Percentiles rank a stretch among this genome's conserved stretches.
Conservation (phyloP, 345 rosid species). For the Sonneratia caseolaris region DNA sequence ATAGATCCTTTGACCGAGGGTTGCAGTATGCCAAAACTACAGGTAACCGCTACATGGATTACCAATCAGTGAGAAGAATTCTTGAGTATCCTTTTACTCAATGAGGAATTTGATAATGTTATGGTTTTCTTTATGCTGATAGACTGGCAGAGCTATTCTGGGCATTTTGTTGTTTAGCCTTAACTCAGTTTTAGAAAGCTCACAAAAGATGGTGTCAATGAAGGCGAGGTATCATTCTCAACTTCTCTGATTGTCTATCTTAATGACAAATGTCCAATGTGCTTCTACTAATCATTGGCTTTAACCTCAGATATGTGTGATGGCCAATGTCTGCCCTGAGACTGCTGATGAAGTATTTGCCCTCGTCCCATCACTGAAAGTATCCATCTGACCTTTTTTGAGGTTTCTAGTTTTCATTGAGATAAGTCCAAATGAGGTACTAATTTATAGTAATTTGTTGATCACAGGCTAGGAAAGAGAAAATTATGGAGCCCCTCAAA, state of each 20-base stretch:
- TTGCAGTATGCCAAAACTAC: constrained; percentile 40
- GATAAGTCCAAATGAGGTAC: background rate
- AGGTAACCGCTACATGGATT: constrained; percentile 38
- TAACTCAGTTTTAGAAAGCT: constrained; percentile 53
- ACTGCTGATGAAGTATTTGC: constrained; percentile 67
- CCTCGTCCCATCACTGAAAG: constrained; percentile 72
- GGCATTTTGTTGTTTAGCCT: constrained; percentile 19
- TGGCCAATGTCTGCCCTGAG: constrained; percentile 74
- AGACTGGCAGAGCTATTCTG: background rate
- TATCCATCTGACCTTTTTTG: constrained; percentile 1
- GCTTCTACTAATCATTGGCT: constrained; percentile 14
- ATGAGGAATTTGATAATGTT: constrained; percentile 4
- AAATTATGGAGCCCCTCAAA: constrained; percentile 26
- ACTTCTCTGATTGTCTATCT: constrained; percentile 10
- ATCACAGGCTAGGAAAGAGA: constrained; percentile 34
- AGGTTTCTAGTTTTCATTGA: background rate
- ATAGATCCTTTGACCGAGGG: constrained; percentile 6
- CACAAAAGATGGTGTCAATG: constrained; percentile 41
- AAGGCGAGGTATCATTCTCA: constrained; percentile 58
- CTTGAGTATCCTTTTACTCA: constrained; percentile 65
- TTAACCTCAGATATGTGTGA: constrained; percentile 53
- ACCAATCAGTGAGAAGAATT: constrained; percentile 48
- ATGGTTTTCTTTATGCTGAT: background rate
- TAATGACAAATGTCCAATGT: constrained; percentile 6
- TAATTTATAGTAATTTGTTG: background rate